Evolutionary conservation across 768 basidiomycete genomes (phyloP), one percentile per base, ranked within the genome.

Genomic region (Hericium rajendrae): DNA sequence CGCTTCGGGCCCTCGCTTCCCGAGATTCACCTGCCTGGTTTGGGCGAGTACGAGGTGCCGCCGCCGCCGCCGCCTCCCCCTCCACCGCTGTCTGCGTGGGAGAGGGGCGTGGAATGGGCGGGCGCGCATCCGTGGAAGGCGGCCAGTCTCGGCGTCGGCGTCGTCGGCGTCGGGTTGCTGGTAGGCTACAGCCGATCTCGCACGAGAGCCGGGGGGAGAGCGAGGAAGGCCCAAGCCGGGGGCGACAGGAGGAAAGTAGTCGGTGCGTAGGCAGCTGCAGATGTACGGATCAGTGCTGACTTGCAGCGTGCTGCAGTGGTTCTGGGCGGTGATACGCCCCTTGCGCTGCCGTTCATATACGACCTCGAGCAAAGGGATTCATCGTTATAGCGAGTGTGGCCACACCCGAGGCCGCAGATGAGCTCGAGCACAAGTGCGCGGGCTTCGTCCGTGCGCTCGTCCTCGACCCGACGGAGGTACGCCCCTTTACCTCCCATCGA

Each of bases 371-470:
- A 75, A 80, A 83, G 59, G 91, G 89, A 0, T 94, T 86, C 65
- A 86, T 93, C 63, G 85, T 94, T 39, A 83, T 94, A 60, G 76
- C 84, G 4, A 93, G 87, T 59, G 91, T 92, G 16, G 73, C 83
- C 0, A 82, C 79, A 5, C 79, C 84, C 0, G 84, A 85, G 55
- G 81, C 81, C n/a, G 83, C 82, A 38, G 74, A 78, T 15, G 72
- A 70, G 15, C 71, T 94, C 48, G 91, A 94, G 68, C 74, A 72
- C 38, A 73, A 74, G 59, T 80, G 82, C 24, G 76, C 84, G 60
- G 93, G 93, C 26, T 92, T 81, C 69, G 80, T 92, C 56, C 84
- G 85, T 53, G 91, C 86, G 0, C 78, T 93, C 57, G 83, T 94
- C 32, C 79, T 94, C 41, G 85, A 94, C 70, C 85, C 91, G 0